phyloP scores from a whole-genome alignment of 2,329 filamentous ascomycete genomes.

The Fusarium algeriense region DNA sequence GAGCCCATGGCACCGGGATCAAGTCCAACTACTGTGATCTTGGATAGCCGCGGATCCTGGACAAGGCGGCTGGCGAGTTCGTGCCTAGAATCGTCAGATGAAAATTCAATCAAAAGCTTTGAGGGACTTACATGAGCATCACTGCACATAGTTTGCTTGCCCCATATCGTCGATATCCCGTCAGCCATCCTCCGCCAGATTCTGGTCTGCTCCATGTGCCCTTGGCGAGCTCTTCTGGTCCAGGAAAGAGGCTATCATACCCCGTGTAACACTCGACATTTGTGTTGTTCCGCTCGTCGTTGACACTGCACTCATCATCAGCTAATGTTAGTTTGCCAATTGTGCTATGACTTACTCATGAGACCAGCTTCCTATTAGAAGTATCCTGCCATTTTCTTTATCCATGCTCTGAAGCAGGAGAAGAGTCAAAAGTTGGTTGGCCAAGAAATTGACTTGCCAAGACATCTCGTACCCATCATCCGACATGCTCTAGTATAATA shows the following conservation, averaged over 20 bases:
- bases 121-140: slow-evolving; percentile 51
- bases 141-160: slow-evolving; percentile 55
- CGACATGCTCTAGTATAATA: slow-evolving; percentile 43
- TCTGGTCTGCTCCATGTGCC: slow-evolving; percentile 51
- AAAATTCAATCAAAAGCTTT: background rate
- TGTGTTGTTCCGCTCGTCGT: slow-evolving; percentile 46
- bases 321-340: background rate
- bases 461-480: slow-evolving; percentile 50
- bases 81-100: slow-evolving; percentile 43
- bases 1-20: slow-evolving; percentile 56
- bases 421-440: slow-evolving; percentile 49
- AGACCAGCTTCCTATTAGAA: slow-evolving; percentile 50
- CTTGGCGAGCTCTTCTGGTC: slow-evolving; percentile 49
- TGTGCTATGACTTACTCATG: slow-evolving; percentile 50
- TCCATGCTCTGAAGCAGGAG: slow-evolving; percentile 52
- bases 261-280: slow-evolving; percentile 41
- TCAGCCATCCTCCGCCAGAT: slow-evolving; percentile 46
- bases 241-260: slow-evolving; percentile 48
- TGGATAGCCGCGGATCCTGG: slow-evolving; percentile 50
- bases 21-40: slow-evolving; percentile 53
- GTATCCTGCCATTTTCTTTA: slow-evolving; percentile 44
- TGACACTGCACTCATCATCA: slow-evolving; percentile 42
- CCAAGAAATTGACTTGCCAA: slow-evolving; percentile 52
- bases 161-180: slow-evolving; percentile 54
- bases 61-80: slow-evolving; percentile 53